phyloP scores from a whole-genome alignment of 2,329 filamentous ascomycete species.

The Colletotrichum phormii region DNA sequence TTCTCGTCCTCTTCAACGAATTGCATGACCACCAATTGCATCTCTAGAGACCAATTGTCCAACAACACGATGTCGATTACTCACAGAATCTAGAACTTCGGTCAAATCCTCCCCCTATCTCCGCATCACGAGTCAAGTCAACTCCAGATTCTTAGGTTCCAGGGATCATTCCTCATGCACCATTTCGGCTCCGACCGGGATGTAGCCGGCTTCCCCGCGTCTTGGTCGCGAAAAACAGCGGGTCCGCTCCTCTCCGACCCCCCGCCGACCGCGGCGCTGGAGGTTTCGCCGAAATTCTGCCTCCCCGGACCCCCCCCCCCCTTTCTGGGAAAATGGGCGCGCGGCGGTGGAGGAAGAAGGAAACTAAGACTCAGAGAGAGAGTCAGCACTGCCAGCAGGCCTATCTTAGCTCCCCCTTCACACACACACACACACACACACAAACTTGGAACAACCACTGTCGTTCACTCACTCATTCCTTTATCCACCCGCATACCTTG shows the following conservation, averaged over 20 bases:
- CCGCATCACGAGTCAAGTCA: conserved; percentile 2
- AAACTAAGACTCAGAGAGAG: neutral
- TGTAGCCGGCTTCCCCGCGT: conserved; percentile 33
- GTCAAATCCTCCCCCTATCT: neutral
- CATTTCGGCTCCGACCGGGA: conserved; percentile 23
- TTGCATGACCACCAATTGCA: neutral
- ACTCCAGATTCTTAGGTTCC: neutral
- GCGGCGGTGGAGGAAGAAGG: neutral
- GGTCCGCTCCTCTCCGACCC: neutral
- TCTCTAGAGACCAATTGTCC: neutral
- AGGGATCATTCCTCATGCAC: neutral
- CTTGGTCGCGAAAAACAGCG: neutral
- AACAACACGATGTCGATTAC: neutral
- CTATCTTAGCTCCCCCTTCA: conserved; percentile 19
- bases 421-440: conserved; percentile 1
- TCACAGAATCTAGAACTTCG: neutral
- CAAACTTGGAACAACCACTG: conserved; percentile 9
- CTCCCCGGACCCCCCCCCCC: conserved; percentile 3
- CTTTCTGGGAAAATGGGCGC: neutral
- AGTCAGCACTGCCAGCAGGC: neutral
- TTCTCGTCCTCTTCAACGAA: too few relatives aligned
- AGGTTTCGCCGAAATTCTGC: conserved; percentile 36
- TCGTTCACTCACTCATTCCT: conserved; percentile 2
- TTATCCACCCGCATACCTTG: conserved; percentile 30
- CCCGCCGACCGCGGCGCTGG: conserved; percentile 18